Evolutionary conservation across 192 early-diverging fungal species (phyloP).

Genomic region (Pilaira anomala): DNA sequence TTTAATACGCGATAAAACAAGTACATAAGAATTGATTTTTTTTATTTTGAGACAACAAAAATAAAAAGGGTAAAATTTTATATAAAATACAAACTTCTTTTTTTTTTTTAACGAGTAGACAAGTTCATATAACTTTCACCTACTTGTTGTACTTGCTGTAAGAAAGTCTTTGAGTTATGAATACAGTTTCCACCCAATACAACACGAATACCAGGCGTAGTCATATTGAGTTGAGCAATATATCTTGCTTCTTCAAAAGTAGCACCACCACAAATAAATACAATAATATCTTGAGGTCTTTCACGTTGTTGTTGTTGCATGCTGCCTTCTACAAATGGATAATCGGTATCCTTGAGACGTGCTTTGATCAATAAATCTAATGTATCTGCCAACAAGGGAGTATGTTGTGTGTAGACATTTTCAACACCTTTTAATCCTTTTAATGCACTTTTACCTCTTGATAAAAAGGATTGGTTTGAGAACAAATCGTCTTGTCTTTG

Average conservation of each 20-base stretch:
- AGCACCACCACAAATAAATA: slow-evolving; percentile 94
- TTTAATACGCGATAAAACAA: too few relatives aligned
- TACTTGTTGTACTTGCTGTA: slow-evolving; percentile 6
- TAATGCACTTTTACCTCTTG: slow-evolving; percentile 81
- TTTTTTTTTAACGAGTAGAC: background rate
- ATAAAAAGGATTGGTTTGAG: slow-evolving; percentile 82
- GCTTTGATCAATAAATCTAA: slow-evolving; percentile 80
- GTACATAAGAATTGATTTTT: too few relatives aligned
- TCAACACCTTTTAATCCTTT: slow-evolving; percentile 97
- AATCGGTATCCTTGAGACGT: slow-evolving; percentile 67
- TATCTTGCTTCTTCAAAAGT: slow-evolving; percentile 92
- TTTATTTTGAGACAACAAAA: too few relatives aligned
- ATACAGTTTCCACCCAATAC: slow-evolving; percentile 91
- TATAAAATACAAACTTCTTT: background rate
- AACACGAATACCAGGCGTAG: slow-evolving; percentile 72
- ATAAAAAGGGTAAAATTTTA: too few relatives aligned
- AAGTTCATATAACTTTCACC: slow-evolving; percentile 5
- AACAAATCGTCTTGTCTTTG: slow-evolving; percentile 89
- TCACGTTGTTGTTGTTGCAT: slow-evolving; percentile 49
- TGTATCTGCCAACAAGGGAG: slow-evolving; percentile 77
- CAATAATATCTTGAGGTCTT: slow-evolving; percentile 90
- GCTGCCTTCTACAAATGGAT: slow-evolving; percentile 73
- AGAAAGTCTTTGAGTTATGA: slow-evolving; percentile 66
- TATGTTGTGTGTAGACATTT: slow-evolving; percentile 98
- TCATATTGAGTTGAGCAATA: slow-evolving; percentile 79